Evolutionary conservation across 495 filamentous ascomycete genomes (phyloP), one percentile per base, ranked within the genome.

Genomic region (Poronia punctata): DNA sequence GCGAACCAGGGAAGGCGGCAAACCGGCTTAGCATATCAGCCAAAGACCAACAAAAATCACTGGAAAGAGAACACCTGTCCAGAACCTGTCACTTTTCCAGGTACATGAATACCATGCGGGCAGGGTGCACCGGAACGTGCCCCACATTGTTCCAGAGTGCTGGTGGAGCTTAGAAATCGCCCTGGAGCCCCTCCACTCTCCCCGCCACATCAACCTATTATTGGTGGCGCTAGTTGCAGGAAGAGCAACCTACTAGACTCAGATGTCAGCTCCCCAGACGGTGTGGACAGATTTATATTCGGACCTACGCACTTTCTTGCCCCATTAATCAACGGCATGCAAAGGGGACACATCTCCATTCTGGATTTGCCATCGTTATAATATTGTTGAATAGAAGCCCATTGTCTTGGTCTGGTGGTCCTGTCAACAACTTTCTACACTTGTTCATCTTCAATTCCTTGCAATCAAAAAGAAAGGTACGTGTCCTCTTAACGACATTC

Each of bases 1-100:
- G n/a, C n/a, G n/a, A n/a, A n/a, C n/a, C n/a, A n/a, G n/a, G n/a
- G n/a, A n/a, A n/a, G n/a, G n/a, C n/a, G n/a, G n/a, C n/a, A n/a
- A n/a, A n/a, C n/a, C n/a, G n/a, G n/a, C n/a, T n/a, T n/a, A n/a
- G n/a, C n/a, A n/a, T n/a, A n/a, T n/a, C n/a, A n/a, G n/a, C n/a
- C n/a, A n/a, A n/a, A n/a, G n/a, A n/a, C n/a, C n/a, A n/a, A n/a
- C n/a, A n/a, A n/a, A n/a, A n/a, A n/a, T n/a, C n/a, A n/a, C n/a
- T n/a, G n/a, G 35, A 43, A 53, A 53, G 50, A 49, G 50, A 58
- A 58, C 55, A 58, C 54, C 50, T 58, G 54, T 55, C 54, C 46
- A 49, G n/a, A n/a, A n/a, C n/a, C n/a, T n/a, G n/a, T n/a, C n/a
- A n/a, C n/a, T n/a, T n/a, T n/a, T n/a, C n/a, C n/a, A n/a, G n/a